A percentile compares a stretch with the other conserved stretches of the same genome.
These are phyloP conservation scores for Physcomitrellopsis africana DNA, from an alignment of 225 moss, liverwort and hornwort genomes.

Conservation along the genomic window DNA sequence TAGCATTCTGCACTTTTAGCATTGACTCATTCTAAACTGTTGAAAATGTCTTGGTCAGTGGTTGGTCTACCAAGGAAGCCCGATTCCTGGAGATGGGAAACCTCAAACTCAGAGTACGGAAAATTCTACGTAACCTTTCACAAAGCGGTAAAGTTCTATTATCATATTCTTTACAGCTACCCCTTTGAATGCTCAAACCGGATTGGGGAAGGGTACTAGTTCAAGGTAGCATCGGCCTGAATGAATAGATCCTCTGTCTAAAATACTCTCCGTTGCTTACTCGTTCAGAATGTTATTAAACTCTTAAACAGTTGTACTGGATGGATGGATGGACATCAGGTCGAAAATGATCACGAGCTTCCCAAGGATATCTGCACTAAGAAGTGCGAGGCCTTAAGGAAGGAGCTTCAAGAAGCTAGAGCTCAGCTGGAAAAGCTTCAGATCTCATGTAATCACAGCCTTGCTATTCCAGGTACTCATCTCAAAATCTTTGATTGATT, in stretches of 20 bases:
- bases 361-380: conserved; percentile 40
- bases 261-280: not conserved
- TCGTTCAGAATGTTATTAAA: conserved; percentile 8
- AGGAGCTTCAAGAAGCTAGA: conserved; percentile 49
- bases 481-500: not conserved
- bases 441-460: conserved; percentile 30
- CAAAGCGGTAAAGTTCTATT: conserved; percentile 42
- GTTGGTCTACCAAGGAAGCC: conserved; percentile 31
- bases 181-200: conserved; percentile 13
- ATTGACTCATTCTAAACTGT: conserved; percentile 18
- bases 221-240: not conserved
- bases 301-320: not conserved
- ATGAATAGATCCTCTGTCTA: not conserved
- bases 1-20: conserved; percentile 1
- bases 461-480: conserved; percentile 33
- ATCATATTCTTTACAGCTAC: conserved; percentile 1
- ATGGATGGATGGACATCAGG: conserved; percentile 29
- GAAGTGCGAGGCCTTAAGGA: conserved; percentile 51
- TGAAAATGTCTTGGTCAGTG: conserved; percentile 36
- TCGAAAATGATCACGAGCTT: conserved; percentile 31
- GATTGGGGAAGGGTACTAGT: not conserved
- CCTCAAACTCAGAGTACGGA: conserved; percentile 63
- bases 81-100: conserved; percentile 64
- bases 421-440: conserved; percentile 49
- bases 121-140: conserved; percentile 53